Evolutionary conservation across 202 grass and related monocot genomes (phyloP).

Genomic region (Musa balbisiana): DNA sequence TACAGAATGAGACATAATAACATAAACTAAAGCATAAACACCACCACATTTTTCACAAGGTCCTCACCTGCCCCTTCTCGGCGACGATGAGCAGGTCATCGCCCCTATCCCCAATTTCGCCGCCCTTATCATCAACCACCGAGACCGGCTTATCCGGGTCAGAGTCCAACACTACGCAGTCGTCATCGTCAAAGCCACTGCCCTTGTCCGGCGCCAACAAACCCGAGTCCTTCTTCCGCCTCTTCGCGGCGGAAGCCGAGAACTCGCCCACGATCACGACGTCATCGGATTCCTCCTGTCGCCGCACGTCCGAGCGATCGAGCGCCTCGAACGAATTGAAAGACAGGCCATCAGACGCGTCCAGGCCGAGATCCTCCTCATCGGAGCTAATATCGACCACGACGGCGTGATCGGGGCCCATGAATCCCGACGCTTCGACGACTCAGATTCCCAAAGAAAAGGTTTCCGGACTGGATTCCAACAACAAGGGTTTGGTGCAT

Average conservation of each 20-base stretch:
- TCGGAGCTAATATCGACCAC: constrained; percentile 2
- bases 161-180: constrained; percentile 1
- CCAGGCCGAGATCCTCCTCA: background rate
- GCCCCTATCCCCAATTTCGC: background rate
- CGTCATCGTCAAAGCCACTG: background rate
- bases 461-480: background rate
- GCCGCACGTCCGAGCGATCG: background rate
- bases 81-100: constrained; percentile 5
- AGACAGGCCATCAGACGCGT: background rate
- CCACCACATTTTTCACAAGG: too few relatives aligned
- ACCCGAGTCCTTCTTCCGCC: background rate
- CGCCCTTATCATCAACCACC: background rate
- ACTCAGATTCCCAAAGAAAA: background rate
- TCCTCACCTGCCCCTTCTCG: constrained; percentile 2
- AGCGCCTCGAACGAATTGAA: background rate
- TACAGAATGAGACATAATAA: too few relatives aligned
- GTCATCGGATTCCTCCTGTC: background rate
- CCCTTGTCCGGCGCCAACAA: background rate
- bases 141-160: constrained; percentile 3
- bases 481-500: background rate
- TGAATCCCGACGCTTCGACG: background rate
- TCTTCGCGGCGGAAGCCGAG: background rate
- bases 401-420: background rate
- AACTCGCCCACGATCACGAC: background rate
- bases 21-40: too few relatives aligned